These are phyloP conservation scores for Edaphochlamys debaryana DNA, from an alignment of 139 green algal genomes.

Conservation along the genomic window DNA sequence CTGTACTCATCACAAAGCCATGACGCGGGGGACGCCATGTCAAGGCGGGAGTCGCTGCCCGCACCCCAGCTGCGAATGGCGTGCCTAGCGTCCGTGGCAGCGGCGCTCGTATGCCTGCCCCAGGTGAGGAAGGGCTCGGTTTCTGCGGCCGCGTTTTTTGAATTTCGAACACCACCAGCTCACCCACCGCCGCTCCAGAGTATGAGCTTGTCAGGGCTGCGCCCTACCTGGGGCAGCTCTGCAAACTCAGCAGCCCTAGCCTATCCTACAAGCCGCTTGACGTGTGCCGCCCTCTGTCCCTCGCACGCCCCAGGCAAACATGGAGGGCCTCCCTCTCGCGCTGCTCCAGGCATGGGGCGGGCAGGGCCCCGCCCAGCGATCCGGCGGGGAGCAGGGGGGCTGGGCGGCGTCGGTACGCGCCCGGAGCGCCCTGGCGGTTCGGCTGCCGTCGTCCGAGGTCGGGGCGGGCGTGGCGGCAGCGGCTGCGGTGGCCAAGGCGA, in stretches of 20 bases:
- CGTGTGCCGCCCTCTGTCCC: no score
- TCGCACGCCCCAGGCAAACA: neutral
- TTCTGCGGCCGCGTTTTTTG: neutral
- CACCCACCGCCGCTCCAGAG: no score
- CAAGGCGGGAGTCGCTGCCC: neutral
- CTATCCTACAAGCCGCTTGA: neutral
- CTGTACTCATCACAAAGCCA: neutral
- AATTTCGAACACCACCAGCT: no score
- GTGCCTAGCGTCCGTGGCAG: slow-evolving; percentile 7
- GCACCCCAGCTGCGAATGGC: neutral
- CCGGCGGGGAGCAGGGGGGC: neutral
- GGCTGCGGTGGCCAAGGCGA: neutral
- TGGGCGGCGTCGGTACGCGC: no score
- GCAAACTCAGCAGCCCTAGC: no score
- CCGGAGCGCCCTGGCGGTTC: no score
- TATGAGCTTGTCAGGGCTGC: no score
- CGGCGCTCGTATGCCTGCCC: neutral
- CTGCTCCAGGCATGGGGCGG: no score
- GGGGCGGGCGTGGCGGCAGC: no score
- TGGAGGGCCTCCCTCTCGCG: neutral
- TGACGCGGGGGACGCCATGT: no score
- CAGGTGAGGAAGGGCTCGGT: neutral
- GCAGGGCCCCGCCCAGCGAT: neutral
- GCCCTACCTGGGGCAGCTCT: no score
- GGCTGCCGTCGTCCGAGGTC: neutral